phyloP scores from a whole-genome alignment of 495 filamentous ascomycete genomes.

The Aspergillus nidulans region DNA sequence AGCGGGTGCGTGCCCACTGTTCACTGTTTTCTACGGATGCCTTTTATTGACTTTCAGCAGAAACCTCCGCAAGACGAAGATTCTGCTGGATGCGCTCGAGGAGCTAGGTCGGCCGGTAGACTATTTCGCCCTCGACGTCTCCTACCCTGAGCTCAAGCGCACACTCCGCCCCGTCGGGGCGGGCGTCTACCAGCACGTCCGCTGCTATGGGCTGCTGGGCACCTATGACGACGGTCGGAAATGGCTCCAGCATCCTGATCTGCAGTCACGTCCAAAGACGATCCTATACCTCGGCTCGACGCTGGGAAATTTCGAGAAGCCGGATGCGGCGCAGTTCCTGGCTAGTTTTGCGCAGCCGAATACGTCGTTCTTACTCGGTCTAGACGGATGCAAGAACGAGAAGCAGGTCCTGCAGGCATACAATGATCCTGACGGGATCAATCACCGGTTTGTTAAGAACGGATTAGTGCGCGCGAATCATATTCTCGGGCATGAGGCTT shows the following conservation, averaged over 20 bases:
- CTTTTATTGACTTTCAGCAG: conserved; percentile 31
- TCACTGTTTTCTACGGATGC: background rate
- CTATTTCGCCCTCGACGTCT: conserved; percentile 78
- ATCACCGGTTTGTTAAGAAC: conserved; percentile 9
- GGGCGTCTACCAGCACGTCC: conserved; percentile 55
- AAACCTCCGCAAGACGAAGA: conserved; percentile 71
- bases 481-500: conserved; percentile 1
- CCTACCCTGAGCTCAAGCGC: conserved; percentile 59
- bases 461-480: conserved; percentile 1
- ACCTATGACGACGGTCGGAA: conserved; percentile 75
- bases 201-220: conserved; percentile 65
- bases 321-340: conserved; percentile 4
- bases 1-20: conserved; percentile 59
- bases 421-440: conserved; percentile 8
- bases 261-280: conserved; percentile 17
- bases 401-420: conserved; percentile 1
- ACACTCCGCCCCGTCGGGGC: conserved; percentile 61
- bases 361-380: background rate
- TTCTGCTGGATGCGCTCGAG: conserved; percentile 67
- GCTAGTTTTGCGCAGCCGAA: background rate
- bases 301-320: conserved; percentile 4
- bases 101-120: conserved; percentile 56
- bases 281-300: conserved; percentile 9
- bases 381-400: conserved; percentile 6
- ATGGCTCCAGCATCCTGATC: conserved; percentile 61